Evolutionary conservation across 1,284 basidiomycete species (phyloP).

Genomic region (Irpex lacteus): DNA sequence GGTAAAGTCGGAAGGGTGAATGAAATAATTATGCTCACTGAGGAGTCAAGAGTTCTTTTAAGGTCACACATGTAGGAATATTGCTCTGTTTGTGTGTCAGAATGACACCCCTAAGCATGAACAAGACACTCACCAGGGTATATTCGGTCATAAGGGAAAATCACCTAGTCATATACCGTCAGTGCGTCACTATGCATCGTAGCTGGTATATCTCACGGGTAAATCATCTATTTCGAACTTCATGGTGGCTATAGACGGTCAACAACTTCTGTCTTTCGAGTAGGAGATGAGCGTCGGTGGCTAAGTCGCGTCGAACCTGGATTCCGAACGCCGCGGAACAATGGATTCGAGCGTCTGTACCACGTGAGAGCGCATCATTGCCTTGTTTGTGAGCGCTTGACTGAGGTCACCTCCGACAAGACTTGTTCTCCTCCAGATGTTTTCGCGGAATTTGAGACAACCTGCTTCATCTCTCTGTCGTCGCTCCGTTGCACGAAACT

Average conservation of each 20-base stretch:
- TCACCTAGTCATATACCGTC: conserved; percentile 49
- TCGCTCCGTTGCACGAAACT: not conserved
- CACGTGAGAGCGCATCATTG: not conserved
- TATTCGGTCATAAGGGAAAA: conserved; percentile 92
- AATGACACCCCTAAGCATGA: not conserved
- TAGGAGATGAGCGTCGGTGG: not conserved
- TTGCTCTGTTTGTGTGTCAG: conserved; percentile 63
- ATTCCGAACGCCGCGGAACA: not conserved
- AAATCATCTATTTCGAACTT: conserved; percentile 96
- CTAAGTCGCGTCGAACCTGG: not conserved
- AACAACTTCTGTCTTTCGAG: too few species aligned
- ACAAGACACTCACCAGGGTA: conserved; percentile 61
- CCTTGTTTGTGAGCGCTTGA: not conserved
- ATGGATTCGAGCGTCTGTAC: not conserved
- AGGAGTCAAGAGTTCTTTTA: conserved; percentile 93
- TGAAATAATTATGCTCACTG: conserved; percentile 37
- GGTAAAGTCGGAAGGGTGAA: not conserved
- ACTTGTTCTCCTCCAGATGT: conserved; percentile 10
- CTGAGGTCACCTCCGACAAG: not conserved
- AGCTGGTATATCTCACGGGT: conserved; percentile 52
- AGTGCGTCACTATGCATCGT: conserved; percentile 4
- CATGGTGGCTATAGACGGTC: conserved; percentile 47
- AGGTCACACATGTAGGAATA: conserved; percentile 99
- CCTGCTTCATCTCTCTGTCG: conserved; percentile 3
- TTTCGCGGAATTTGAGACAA: conserved; percentile 7